phyloP scores from a whole-genome alignment of 1,139 yeast species.

The Torulaspora pretoriensis region DNA sequence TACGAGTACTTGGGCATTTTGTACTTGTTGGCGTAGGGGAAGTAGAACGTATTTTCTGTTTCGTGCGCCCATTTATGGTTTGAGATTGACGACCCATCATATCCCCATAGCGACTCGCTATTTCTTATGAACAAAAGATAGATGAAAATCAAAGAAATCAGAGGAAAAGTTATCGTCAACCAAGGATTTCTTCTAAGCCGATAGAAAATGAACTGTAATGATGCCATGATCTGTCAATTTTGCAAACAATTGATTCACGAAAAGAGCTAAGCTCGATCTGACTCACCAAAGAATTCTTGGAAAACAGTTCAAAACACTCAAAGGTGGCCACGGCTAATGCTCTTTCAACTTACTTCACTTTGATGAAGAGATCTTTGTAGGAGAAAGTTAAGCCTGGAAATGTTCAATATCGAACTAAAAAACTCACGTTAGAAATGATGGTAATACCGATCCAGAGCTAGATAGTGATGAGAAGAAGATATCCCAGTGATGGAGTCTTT shows the following conservation, averaged over 20 bases:
- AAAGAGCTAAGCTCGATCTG: not conserved
- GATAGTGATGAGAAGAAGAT: not conserved
- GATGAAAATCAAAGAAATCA: slow-evolving; percentile 20
- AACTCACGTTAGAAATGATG: not conserved
- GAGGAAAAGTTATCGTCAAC: slow-evolving; percentile 25
- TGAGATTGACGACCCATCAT: slow-evolving; percentile 24
- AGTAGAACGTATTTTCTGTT: slow-evolving; percentile 34
- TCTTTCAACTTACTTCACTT: not conserved
- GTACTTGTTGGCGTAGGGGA: slow-evolving; percentile 34
- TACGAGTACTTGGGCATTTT: slow-evolving; percentile 47
- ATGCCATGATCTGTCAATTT: slow-evolving; percentile 4
- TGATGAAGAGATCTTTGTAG: slow-evolving; percentile 1
- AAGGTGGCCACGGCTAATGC: not conserved
- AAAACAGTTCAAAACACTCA: not conserved
- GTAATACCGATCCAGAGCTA: not conserved
- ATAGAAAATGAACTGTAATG: slow-evolving; percentile 21
- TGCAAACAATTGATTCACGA: not conserved
- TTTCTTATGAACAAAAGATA: slow-evolving; percentile 24
- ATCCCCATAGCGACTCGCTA: slow-evolving; percentile 26
- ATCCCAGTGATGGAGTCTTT: not conserved
- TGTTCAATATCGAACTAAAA: not conserved
- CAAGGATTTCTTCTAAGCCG: slow-evolving; percentile 30
- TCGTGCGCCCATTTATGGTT: slow-evolving; percentile 38
- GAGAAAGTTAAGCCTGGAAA: not conserved
- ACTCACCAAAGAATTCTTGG: not conserved